A percentile compares a stretch with the other conserved stretches of the same genome.
These are phyloP conservation scores for Neofusicoccum umdonicola DNA, from an alignment of 2,329 filamentous ascomycete species.

Conservation along the genomic window DNA sequence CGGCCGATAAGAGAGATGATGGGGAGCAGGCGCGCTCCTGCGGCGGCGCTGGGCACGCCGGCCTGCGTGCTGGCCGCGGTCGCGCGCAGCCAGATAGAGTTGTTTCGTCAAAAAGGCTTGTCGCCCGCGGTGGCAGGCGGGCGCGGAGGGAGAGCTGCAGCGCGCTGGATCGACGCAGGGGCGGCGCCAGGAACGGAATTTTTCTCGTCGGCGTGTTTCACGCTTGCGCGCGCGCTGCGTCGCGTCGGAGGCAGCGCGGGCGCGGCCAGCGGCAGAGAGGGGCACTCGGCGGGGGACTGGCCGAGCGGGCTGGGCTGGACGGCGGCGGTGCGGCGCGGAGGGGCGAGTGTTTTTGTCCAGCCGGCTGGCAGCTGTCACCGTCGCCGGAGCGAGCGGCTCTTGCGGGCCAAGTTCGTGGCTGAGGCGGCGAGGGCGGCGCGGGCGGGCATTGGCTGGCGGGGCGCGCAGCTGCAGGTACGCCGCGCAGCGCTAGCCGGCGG, in stretches of 20 bases:
- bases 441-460: background rate
- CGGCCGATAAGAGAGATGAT: conserved; percentile 4
- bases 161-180: conserved; percentile 9
- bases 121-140: background rate
- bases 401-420: background rate
- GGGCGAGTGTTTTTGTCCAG: background rate
- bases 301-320: background rate
- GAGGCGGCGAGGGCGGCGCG: background rate
- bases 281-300: background rate
- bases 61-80: no score
- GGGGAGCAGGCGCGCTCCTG: background rate
- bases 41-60: background rate
- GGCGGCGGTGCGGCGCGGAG: background rate
- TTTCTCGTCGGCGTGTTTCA: conserved; percentile 2
- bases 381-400: background rate
- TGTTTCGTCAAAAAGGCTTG: conserved; percentile 6
- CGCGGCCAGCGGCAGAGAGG: background rate
- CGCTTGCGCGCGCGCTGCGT: background rate
- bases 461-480: background rate
- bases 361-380: no score
- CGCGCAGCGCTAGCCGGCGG: background rate
- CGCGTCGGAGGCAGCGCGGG: background rate
- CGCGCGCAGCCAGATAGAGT: background rate
- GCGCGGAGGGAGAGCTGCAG: background rate
- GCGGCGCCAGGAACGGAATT: background rate